Evolutionary conservation across 2,329 filamentous ascomycete species (phyloP).

Genomic region (Trichophyton simii): DNA sequence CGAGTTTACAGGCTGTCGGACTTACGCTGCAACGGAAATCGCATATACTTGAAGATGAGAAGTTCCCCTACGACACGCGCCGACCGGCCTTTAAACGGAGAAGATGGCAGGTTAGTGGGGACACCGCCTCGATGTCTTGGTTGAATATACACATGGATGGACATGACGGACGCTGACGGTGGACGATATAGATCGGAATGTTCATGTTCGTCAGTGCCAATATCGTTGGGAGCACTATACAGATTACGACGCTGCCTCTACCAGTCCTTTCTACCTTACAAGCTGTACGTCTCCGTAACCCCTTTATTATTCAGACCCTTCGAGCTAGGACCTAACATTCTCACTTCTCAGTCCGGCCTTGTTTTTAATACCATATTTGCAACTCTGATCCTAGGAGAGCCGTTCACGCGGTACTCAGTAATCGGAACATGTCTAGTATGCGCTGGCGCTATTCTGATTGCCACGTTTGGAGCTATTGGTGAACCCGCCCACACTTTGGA

Average conservation of each 20-base stretch:
- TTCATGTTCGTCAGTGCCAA: slow-evolving; percentile 93
- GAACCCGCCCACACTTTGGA: slow-evolving; percentile 80
- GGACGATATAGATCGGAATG: slow-evolving; percentile 58
- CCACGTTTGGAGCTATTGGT: slow-evolving; percentile 82
- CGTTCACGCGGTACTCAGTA: slow-evolving; percentile 88
- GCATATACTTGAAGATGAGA: slow-evolving; percentile 94
- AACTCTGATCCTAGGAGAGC: slow-evolving; percentile 79
- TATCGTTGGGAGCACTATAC: slow-evolving; percentile 85
- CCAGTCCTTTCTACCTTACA: slow-evolving; percentile 91
- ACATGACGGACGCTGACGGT: not conserved
- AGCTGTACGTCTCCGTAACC: slow-evolving; percentile 41
- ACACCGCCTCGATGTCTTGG: not conserved
- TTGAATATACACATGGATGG: not conserved
- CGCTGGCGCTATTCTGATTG: slow-evolving; percentile 78
- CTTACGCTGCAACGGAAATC: slow-evolving; percentile 95
- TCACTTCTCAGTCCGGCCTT: slow-evolving; percentile 54
- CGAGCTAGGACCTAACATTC: slow-evolving; percentile 4
- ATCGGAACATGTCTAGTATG: slow-evolving; percentile 82
- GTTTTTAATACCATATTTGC: slow-evolving; percentile 99
- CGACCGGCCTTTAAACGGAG: slow-evolving; percentile 79
- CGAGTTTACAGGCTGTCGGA: slow-evolving; percentile 86
- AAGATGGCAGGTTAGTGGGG: slow-evolving; percentile 61
- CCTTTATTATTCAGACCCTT: not conserved
- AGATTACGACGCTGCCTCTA: slow-evolving; percentile 89
- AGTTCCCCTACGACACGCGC: slow-evolving; percentile 61